Conservation (phyloP, 345 rosid genomes). For the Hibiscus tridactylites region DNA sequence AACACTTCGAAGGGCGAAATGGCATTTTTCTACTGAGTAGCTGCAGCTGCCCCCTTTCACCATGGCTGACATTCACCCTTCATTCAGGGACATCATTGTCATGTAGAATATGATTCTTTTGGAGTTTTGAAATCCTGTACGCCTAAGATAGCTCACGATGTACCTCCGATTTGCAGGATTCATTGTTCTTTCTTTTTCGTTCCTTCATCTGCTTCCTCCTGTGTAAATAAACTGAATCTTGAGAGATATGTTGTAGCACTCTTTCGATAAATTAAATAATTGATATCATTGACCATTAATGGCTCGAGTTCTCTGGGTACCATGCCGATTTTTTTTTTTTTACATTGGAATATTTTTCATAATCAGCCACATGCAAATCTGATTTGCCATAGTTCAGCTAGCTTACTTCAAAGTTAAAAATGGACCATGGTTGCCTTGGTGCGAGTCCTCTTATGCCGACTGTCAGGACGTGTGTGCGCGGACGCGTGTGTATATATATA, state of each 20-base stretch:
- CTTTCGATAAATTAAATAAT: background rate
- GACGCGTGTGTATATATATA: no score
- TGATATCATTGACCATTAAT: background rate
- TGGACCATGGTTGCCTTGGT: no score
- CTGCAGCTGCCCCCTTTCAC: background rate
- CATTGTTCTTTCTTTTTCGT: background rate
- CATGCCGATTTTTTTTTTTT: background rate
- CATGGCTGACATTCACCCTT: slow-evolving; percentile 11
- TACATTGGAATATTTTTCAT: background rate
- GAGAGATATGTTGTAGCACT: slow-evolving; percentile 3
- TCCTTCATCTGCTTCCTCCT: background rate
- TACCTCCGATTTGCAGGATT: background rate
- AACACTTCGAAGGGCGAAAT: slow-evolving; percentile 4
- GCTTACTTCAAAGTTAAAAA: background rate
- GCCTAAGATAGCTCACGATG: slow-evolving; percentile 24
- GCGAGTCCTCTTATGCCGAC: no score
- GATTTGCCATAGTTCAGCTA: background rate
- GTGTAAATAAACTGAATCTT: slow-evolving; percentile 23
- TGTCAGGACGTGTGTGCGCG: no score
- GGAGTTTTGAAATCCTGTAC: slow-evolving; percentile 12
- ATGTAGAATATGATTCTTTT: slow-evolving; percentile 1
- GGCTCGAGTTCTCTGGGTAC: background rate
- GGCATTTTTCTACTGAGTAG: slow-evolving; percentile 10
- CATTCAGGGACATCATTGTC: slow-evolving; percentile 9
- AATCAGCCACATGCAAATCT: background rate